Percentiles rank a stretch among this genome's conserved stretches.
These are phyloP conservation scores for Hordeum pubiflorum DNA, from an alignment of 202 grass and related monocot species.

Conservation along the genomic window DNA sequence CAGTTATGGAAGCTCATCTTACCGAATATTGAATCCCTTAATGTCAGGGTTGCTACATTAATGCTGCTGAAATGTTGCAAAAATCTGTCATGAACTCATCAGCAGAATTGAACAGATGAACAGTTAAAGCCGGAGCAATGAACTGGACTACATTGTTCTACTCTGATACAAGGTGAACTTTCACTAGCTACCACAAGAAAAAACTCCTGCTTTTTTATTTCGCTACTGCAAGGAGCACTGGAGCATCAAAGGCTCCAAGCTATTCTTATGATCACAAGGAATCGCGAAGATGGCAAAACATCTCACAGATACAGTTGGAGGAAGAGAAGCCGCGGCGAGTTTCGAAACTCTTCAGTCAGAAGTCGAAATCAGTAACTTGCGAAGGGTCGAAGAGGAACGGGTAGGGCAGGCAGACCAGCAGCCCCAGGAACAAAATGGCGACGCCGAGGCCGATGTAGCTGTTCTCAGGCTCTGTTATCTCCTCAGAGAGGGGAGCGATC, in stretches of 20 bases:
- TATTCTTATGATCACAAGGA: background rate
- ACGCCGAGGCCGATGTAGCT: slow-evolving; percentile 50
- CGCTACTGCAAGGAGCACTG: slow-evolving; percentile 32
- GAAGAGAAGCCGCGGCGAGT: slow-evolving; percentile 2
- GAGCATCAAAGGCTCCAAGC: slow-evolving; percentile 4
- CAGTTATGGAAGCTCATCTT: background rate
- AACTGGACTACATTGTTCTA: slow-evolving; percentile 5
- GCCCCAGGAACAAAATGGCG: slow-evolving; percentile 56
- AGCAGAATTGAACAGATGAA: background rate
- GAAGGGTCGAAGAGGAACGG: slow-evolving; percentile 72
- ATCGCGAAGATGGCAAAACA: background rate
- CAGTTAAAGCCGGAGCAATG: background rate
- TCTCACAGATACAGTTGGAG: slow-evolving; percentile 20
- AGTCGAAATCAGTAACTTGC: slow-evolving; percentile 43
- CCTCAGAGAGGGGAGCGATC: slow-evolving; percentile 70
- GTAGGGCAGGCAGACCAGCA: slow-evolving; percentile 70
- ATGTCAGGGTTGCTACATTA: background rate
- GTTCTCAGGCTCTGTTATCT: slow-evolving; percentile 73
- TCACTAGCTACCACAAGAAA: slow-evolving; percentile 4
- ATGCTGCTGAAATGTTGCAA: background rate
- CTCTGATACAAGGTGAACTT: slow-evolving; percentile 8
- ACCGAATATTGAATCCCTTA: background rate
- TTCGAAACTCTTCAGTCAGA: slow-evolving; percentile 18
- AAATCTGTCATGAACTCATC: background rate
- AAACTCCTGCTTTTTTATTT: slow-evolving; percentile 51